Evolutionary conservation across 371 early-diverging fungal genomes (phyloP).

Genomic region (Mucor indicus): DNA sequence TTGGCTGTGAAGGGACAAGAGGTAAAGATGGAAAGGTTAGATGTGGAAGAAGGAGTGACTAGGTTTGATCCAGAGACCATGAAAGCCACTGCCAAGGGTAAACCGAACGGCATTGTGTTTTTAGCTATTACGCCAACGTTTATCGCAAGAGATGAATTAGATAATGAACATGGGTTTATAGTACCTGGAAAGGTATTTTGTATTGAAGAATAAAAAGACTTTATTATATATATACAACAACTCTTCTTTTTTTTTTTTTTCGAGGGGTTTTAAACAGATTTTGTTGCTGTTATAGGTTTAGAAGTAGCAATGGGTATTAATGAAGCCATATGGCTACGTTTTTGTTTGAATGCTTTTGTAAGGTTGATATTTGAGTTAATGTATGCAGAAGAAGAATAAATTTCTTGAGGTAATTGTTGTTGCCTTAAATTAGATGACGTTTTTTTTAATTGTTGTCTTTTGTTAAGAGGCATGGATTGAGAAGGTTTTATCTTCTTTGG

Average conservation of each 20-base stretch:
- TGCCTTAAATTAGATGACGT: constrained; percentile 5
- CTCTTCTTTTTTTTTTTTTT: too few species aligned
- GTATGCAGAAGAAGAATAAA: constrained; percentile 14
- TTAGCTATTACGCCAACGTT: constrained; percentile 35
- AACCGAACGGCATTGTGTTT: constrained; percentile 29
- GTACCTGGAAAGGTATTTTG: constrained; percentile 43
- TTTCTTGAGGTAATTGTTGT: constrained; percentile 7
- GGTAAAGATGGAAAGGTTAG: constrained; percentile 25
- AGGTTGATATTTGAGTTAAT: constrained; percentile 15
- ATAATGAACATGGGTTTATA: constrained; percentile 42
- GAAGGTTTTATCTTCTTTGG: constrained; percentile 15
- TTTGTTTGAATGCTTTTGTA: constrained; percentile 15
- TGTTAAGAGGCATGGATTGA: constrained; percentile 21
- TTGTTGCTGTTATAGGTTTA: constrained; percentile 4
- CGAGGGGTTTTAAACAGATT: constrained; percentile 13
- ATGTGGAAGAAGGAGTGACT: constrained; percentile 31
- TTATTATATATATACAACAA: too few species aligned
- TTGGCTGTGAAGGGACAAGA: constrained; percentile 47
- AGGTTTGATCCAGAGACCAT: constrained; percentile 24
- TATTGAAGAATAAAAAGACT: constrained; percentile 14
- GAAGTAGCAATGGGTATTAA: constrained; percentile 20
- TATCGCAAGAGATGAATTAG: constrained; percentile 35
- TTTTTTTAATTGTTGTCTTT: constrained; percentile 6
- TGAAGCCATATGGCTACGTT: constrained; percentile 13
- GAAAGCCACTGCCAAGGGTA: constrained; percentile 36